Evolutionary conservation across 371 early-diverging fungal species (phyloP).

Genomic region (Actinomortierella ambigua): DNA sequence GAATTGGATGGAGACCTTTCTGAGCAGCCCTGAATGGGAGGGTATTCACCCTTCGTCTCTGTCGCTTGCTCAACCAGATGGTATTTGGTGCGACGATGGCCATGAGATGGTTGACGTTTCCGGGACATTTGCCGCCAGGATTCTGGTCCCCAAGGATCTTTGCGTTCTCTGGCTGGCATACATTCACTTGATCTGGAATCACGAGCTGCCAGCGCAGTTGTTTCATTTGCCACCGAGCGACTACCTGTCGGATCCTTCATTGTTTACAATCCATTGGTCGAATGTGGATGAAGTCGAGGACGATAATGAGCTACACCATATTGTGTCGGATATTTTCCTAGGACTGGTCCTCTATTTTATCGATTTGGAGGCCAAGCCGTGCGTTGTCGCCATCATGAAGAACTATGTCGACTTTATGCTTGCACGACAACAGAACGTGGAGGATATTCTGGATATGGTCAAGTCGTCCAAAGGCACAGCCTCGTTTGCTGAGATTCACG

Average conservation of each 20-base stretch:
- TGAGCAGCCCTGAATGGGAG: conserved; percentile 26
- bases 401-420: conserved; percentile 38
- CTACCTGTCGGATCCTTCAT: conserved; percentile 15
- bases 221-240: conserved; percentile 23
- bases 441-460: conserved; percentile 29
- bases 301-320: conserved; percentile 26
- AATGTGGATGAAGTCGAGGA: conserved; percentile 21
- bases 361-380: conserved; percentile 20
- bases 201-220: conserved; percentile 29
- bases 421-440: conserved; percentile 20
- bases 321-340: conserved; percentile 38
- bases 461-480: conserved; percentile 20
- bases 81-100: conserved; percentile 22
- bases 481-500: conserved; percentile 19
- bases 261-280: conserved; percentile 36
- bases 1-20: conserved; percentile 36
- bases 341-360: conserved; percentile 32
- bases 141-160: conserved; percentile 23
- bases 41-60: conserved; percentile 16
- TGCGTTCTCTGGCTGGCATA: conserved; percentile 35
- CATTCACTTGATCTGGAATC: conserved; percentile 38
- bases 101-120: conserved; percentile 35
- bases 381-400: conserved; percentile 27
- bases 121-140: conserved; percentile 20
- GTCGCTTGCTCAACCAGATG: conserved; percentile 25